phyloP scores from a whole-genome alignment of 1,284 basidiomycete species.

The Cystobasidium pallidum region DNA sequence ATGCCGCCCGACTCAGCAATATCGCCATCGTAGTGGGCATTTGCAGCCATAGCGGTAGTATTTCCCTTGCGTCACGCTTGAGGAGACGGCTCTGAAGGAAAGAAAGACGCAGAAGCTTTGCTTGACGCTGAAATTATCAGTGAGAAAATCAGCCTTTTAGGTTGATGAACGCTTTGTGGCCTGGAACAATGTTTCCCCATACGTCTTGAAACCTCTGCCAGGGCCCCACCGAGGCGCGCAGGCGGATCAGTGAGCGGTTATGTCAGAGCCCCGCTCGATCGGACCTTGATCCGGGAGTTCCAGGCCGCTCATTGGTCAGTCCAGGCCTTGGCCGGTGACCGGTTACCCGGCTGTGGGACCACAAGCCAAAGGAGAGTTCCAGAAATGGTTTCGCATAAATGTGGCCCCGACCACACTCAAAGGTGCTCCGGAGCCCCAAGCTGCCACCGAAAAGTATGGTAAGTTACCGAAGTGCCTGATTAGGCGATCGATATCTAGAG shows the following conservation, averaged over 20 bases:
- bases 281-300: neutral
- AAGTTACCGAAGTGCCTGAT: too few relatives aligned
- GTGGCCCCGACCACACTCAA: neutral
- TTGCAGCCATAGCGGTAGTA: neutral
- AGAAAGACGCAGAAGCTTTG: neutral
- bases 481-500: too few relatives aligned
- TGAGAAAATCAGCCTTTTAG: neutral
- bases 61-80: neutral
- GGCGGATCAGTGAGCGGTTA: neutral
- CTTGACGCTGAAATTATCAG: neutral
- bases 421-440: neutral
- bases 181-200: conserved; percentile 17
- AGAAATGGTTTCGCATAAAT: neutral
- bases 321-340: neutral
- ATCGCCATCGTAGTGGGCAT: conserved; percentile 7
- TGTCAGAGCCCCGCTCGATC: conserved; percentile 13
- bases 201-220: neutral
- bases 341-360: neutral
- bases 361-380: too few relatives aligned
- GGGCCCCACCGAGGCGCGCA: conserved; percentile 4
- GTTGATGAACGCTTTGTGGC: neutral
- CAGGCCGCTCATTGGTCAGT: neutral
- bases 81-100: neutral
- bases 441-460: neutral
- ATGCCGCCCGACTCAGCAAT: conserved; percentile 30